Conservation (phyloP, 2,329 filamentous ascomycete genomes). For the Exophiala spinifera region DNA sequence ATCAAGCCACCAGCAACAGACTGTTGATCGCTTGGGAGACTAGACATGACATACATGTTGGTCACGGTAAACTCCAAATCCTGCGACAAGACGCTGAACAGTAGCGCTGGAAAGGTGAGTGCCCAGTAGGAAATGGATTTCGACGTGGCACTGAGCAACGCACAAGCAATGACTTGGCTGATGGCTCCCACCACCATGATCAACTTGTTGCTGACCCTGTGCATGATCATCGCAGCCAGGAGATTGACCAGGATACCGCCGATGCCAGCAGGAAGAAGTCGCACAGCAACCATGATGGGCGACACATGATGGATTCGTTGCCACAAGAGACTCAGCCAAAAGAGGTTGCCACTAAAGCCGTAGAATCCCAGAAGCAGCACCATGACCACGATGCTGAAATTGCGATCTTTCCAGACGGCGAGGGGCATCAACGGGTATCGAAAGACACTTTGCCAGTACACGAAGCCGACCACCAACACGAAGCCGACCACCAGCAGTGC, state of each 20-base stretch:
- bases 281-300: constrained; percentile 59
- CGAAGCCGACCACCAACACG: constrained; percentile 54
- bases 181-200: constrained; percentile 55
- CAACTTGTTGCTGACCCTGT: constrained; percentile 62
- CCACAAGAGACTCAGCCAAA: constrained; percentile 65
- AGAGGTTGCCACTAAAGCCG: constrained; percentile 58
- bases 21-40: constrained; percentile 60
- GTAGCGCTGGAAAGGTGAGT: constrained; percentile 60
- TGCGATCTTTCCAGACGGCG: constrained; percentile 54
- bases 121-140: constrained; percentile 61
- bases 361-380: constrained; percentile 61
- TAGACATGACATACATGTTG: constrained; percentile 70
- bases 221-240: constrained; percentile 59
- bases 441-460: constrained; percentile 60
- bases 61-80: constrained; percentile 70
- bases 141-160: constrained; percentile 58
- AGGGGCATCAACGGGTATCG: constrained; percentile 51
- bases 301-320: constrained; percentile 55
- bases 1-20: constrained; percentile 66
- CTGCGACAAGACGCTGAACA: constrained; percentile 62
- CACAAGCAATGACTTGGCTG: constrained; percentile 43
- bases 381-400: constrained; percentile 62
- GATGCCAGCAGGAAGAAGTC: constrained; percentile 64
- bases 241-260: constrained; percentile 62
- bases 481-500: constrained; percentile 60